phyloP scores from a whole-genome alignment of 192 early-diverging fungal species.

The Linnemannia elongata region DNA sequence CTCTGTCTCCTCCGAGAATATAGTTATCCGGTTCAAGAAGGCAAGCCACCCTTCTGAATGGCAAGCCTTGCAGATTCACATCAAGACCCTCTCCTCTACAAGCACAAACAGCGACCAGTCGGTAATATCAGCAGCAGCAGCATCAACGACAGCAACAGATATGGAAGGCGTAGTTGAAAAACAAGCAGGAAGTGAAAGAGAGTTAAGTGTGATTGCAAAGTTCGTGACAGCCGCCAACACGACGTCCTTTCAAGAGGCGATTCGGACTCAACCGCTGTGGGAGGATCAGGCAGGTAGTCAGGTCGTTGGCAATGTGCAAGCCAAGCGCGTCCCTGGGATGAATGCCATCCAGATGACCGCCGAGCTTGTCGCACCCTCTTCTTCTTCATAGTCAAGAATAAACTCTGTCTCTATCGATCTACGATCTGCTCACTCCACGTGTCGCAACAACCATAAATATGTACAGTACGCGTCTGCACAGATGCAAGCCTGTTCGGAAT shows the following conservation, averaged over 20 bases:
- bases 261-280: conserved; percentile 26
- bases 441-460: not conserved
- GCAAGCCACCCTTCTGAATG: conserved; percentile 3
- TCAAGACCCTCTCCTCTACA: not conserved
- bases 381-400: not conserved
- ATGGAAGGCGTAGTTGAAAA: too few species aligned
- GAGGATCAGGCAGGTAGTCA: not conserved
- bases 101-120: not conserved
- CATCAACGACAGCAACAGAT: not conserved
- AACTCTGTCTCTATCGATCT: not conserved
- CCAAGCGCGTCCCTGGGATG: conserved; percentile 21
- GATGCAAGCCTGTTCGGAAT: not conserved
- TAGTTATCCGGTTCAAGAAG: conserved; percentile 38
- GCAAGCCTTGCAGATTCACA: conserved; percentile 22
- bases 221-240: conserved; percentile 24
- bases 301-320: conserved; percentile 32
- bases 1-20: conserved; percentile 18
- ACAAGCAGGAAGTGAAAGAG: not conserved
- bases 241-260: not conserved
- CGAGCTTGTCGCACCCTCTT: conserved; percentile 1
- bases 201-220: not conserved
- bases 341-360: conserved; percentile 43
- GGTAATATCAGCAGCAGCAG: not conserved
- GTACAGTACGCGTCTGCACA: not conserved
- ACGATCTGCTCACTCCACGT: not conserved